These are phyloP conservation scores for Peronosclerospora sorghi DNA, from an alignment of 352 stramenopile species.

Conservation along the genomic window DNA sequence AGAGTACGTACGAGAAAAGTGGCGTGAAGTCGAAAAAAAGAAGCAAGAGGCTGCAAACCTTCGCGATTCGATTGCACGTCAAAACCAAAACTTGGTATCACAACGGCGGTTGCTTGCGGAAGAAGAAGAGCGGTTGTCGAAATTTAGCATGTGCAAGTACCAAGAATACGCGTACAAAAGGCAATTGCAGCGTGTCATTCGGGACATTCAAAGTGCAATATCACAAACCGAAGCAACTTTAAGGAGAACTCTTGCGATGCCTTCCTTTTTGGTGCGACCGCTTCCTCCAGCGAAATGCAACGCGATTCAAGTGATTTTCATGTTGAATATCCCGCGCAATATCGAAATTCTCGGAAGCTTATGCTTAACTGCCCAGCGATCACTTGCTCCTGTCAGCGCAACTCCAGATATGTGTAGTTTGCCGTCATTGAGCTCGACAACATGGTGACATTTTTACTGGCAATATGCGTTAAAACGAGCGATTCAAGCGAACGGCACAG, in stretches of 20 bases:
- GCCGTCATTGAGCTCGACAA: neutral
- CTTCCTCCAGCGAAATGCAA: constrained; percentile 16
- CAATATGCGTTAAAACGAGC: neutral
- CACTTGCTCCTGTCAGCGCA: constrained; percentile 7
- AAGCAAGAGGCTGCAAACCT: constrained; percentile 3
- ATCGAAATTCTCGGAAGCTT: constrained; percentile 29
- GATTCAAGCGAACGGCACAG: neutral
- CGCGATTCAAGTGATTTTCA: constrained; percentile 29
- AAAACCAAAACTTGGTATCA: neutral
- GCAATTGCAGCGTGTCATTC: neutral
- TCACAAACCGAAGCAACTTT: neutral
- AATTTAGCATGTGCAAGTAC: no score
- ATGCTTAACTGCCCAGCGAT: constrained; percentile 27
- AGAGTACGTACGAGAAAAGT: constrained; percentile 2
- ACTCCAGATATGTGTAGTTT: constrained; percentile 5
- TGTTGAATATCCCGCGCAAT: constrained; percentile 25
- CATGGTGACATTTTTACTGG: constrained; percentile 19
- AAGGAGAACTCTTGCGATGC: constrained; percentile 10
- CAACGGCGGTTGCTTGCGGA: neutral
- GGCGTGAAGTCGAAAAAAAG: constrained; percentile 11
- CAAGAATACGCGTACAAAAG: neutral
- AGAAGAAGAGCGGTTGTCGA: constrained; percentile 4
- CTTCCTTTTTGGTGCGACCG: constrained; percentile 18
- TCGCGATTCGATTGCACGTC: constrained; percentile 3
- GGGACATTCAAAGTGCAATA: neutral